Evolutionary conservation across 2,329 filamentous ascomycete species (phyloP), one percentile per base, ranked within the genome.

Genomic region (Boeremia lycopersici): DNA sequence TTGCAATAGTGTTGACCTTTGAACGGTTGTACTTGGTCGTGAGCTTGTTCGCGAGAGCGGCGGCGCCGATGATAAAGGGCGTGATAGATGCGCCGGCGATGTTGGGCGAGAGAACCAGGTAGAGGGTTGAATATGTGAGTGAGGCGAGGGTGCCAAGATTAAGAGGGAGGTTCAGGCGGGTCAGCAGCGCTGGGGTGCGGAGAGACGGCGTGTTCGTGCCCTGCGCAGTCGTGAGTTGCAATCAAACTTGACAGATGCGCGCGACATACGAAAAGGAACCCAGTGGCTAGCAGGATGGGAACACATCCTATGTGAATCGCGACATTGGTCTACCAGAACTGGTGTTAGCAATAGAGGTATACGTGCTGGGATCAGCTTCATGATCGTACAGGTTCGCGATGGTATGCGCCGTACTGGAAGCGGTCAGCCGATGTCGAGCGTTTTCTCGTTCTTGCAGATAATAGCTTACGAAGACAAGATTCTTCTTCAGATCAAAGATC

Each of bases 91-190:
- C 85, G 47, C 95, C 93, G 3, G 93, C 95, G 2, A 96, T 87
- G 53, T 74, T 74, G 1, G 93, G 95, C 71, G 97, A 93, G 64
- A 98, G 87, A n/a, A 97, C 82, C 34, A 98, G 82, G 73, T 98
- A 99, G 51, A 97, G 84, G 0, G 83, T 82, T 13, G 88, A 83
- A 78, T 95, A 96, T 29, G 86, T 70, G 10, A 84, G 59, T 23
- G 80, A 80, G 44, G 77, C 78, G 54, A 86, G 78, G 10, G 85
- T 86, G 33, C 67, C 59, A 64, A 64, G 41, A 62, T 78, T 64
- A 57, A 73, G 63, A 63, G 78, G 54, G 68, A 79, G 69, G 71
- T 74, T 59, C 57, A 73, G 44, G 64, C 65, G 54, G 64, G 56
- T 40, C 58, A 71, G 54, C 70, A 70, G 56, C 44, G 79, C 6